Evolutionary conservation across 805 yeast genomes (phyloP).

Genomic region (Pichia manshurica): DNA sequence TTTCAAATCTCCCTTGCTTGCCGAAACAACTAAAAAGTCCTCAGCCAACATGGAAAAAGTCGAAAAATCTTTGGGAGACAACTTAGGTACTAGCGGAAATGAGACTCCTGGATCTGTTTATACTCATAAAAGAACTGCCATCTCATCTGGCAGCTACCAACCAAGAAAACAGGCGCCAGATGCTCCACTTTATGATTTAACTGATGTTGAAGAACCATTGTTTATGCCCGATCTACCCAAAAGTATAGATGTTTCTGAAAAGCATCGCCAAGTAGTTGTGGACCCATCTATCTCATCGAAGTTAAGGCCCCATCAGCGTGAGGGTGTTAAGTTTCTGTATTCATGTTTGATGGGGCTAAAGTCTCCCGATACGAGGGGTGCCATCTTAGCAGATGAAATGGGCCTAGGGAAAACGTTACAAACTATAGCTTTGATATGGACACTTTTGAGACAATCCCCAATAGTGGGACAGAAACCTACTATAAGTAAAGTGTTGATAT

Average conservation of each 20-base stretch:
- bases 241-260: slow-evolving; percentile 11
- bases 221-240: slow-evolving; percentile 33
- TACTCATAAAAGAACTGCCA: too few species aligned
- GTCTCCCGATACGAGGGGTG: slow-evolving; percentile 53
- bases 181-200: slow-evolving; percentile 36
- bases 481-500: slow-evolving; percentile 58
- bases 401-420: slow-evolving; percentile 89
- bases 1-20: slow-evolving; percentile 1
- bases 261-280: slow-evolving; percentile 42
- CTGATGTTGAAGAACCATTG: slow-evolving; percentile 32
- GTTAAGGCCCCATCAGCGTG: slow-evolving; percentile 81
- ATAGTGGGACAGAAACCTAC: slow-evolving; percentile 31
- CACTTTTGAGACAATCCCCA: slow-evolving; percentile 66
- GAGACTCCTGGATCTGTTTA: too few species aligned
- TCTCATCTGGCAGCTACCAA: too few species aligned
- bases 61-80: neutral
- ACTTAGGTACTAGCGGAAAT: too few species aligned
- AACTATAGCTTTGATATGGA: slow-evolving; percentile 81
- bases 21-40: neutral
- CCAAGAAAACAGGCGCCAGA: neutral
- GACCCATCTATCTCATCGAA: slow-evolving; percentile 50
- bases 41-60: neutral
- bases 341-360: slow-evolving; percentile 73
- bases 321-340: slow-evolving; percentile 77
- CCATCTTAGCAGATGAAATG: slow-evolving; percentile 94